phyloP scores from a whole-genome alignment of 805 yeast species.

The Nakazawaea anatomiae region DNA sequence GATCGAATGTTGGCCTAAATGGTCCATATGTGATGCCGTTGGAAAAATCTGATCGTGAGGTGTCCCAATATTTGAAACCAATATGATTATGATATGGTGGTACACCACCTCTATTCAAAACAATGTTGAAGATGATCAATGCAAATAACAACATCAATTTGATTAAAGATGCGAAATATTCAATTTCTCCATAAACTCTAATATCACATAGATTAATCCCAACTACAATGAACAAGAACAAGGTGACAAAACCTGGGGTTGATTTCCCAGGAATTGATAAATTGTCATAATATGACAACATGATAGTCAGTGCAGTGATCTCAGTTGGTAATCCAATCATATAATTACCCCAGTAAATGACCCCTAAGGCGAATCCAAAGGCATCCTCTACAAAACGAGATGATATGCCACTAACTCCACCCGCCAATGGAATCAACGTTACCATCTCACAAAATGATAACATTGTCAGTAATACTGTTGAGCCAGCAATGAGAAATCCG shows the following conservation, averaged over 20 bases:
- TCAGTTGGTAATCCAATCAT: conserved; percentile 74
- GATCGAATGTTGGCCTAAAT: conserved; percentile 68
- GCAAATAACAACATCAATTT: conserved; percentile 49
- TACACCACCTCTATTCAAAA: conserved; percentile 56
- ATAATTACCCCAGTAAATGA: conserved; percentile 71
- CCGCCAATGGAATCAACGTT: conserved; percentile 72
- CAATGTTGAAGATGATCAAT: conserved; percentile 58
- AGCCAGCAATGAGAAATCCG: conserved; percentile 61
- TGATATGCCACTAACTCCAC: conserved; percentile 71
- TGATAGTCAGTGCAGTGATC: conserved; percentile 72
- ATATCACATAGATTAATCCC: conserved; percentile 61
- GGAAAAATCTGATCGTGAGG: conserved; percentile 37
- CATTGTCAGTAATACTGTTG: conserved; percentile 63
- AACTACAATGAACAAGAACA: conserved; percentile 43
- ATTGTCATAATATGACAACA: conserved; percentile 62
- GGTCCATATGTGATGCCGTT: conserved; percentile 56
- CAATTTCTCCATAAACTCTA: conserved; percentile 69
- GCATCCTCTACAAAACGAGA: conserved; percentile 75
- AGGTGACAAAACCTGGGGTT: conserved; percentile 63
- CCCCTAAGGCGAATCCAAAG: conserved; percentile 69
- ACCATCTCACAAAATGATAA: conserved; percentile 78
- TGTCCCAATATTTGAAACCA: conserved; percentile 70
- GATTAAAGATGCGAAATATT: conserved; percentile 55
- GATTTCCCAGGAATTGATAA: conserved; percentile 42
- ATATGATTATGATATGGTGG: conserved; percentile 34